phyloP scores from a whole-genome alignment of 805 yeast genomes.

The Schizosaccharomyces japonicus region DNA sequence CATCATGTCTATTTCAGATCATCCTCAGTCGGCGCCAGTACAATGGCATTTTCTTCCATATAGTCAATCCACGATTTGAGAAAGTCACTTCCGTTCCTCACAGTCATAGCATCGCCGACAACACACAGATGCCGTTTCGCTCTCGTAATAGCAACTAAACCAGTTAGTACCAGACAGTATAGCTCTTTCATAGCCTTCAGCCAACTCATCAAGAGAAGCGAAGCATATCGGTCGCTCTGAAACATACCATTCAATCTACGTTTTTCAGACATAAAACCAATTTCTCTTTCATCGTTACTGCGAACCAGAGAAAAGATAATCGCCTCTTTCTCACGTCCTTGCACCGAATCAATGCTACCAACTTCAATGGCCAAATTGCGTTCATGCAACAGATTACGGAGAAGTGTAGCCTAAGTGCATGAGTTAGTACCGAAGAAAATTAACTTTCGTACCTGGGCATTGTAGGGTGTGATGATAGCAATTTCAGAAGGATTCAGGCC shows the following conservation, averaged over 20 bases:
- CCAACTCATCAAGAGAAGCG: not conserved
- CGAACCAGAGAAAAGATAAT: conserved; percentile 63
- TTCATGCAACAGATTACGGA: conserved; percentile 13
- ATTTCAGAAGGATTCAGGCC: conserved; percentile 36
- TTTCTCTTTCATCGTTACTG: conserved; percentile 42
- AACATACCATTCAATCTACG: conserved; percentile 63
- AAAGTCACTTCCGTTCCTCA: conserved; percentile 20
- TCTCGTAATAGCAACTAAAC: conserved; percentile 88
- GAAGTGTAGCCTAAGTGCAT: too few relatives aligned
- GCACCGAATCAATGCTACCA: conserved; percentile 87
- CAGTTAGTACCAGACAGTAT: too few relatives aligned
- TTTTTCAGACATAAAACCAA: conserved; percentile 63
- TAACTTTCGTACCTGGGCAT: conserved; percentile 79
- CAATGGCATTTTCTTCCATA: conserved; percentile 29
- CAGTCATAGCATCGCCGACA: conserved; percentile 63
- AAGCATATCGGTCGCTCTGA: conserved; percentile 5
- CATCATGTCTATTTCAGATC: too few relatives aligned
- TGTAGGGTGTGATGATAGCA: conserved; percentile 78
- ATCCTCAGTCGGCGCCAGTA: too few relatives aligned
- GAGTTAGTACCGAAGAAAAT: too few relatives aligned
- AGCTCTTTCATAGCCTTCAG: not conserved
- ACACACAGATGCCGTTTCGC: conserved; percentile 67
- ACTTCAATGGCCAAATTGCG: conserved; percentile 34
- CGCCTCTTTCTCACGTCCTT: conserved; percentile 82
- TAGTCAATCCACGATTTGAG: conserved; percentile 43